Conservation (phyloP, 768 basidiomycete species). For the Holtermanniella nyarrowii region DNA sequence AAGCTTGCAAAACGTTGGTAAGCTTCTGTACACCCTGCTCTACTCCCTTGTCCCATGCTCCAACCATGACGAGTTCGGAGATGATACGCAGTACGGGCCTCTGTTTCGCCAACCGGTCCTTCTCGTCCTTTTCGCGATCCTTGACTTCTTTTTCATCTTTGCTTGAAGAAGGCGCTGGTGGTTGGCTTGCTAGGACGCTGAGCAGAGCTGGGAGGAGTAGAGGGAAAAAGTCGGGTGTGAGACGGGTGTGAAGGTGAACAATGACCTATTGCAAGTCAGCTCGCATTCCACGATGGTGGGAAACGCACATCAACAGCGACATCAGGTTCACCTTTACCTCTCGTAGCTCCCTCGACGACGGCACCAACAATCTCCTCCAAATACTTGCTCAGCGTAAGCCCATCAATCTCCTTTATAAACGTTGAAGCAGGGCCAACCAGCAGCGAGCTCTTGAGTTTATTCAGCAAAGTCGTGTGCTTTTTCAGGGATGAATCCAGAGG, state of each 20-base stretch:
- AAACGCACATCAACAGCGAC: constrained; percentile 73
- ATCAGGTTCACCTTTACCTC: constrained; percentile 88
- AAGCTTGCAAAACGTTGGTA: constrained; percentile 72
- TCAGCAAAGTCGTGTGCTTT: constrained; percentile 90
- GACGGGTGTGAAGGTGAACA: constrained; percentile 76
- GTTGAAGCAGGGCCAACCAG: constrained; percentile 50
- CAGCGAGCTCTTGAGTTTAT: constrained; percentile 78
- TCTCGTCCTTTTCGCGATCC: constrained; percentile 88
- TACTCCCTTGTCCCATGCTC: constrained; percentile 60
- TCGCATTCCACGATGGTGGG: not conserved
- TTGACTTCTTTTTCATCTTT: constrained; percentile 40
- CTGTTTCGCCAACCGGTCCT: constrained; percentile 64
- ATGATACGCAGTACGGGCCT: constrained; percentile 76
- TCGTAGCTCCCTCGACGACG: constrained; percentile 66
- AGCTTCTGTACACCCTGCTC: constrained; percentile 61
- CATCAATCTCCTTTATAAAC: constrained; percentile 82
- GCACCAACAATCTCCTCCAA: constrained; percentile 87
- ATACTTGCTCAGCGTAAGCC: constrained; percentile 86
- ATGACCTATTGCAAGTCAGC: constrained; percentile 53
- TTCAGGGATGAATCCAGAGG: constrained; percentile 83
- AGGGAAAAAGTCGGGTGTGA: constrained; percentile 68
- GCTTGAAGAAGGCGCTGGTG: constrained; percentile 45
- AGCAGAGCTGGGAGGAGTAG: constrained; percentile 54
- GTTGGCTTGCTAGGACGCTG: constrained; percentile 39
- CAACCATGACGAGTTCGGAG: constrained; percentile 80